Evolutionary conservation across 176 grass and related monocot species (phyloP).

Genomic region (Triticum timopheevii): DNA sequence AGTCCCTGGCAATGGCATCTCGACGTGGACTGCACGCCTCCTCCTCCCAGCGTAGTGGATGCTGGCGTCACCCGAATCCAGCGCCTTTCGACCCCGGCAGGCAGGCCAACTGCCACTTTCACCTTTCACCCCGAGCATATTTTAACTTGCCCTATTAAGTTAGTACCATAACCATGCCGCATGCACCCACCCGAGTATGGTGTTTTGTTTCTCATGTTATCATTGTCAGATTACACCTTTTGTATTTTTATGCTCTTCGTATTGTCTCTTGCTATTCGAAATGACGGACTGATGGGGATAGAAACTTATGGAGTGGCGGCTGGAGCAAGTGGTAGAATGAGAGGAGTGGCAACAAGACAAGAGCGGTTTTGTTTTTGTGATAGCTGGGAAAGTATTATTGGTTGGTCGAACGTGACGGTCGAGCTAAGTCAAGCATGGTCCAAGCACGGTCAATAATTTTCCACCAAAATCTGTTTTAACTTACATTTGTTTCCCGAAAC

Average conservation of each 20-base stretch:
- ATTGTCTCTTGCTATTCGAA: constrained; percentile 7
- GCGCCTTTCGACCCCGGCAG: background rate
- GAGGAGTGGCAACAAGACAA: constrained; percentile 26
- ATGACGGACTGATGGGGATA: background rate
- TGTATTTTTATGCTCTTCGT: background rate
- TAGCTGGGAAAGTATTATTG: background rate
- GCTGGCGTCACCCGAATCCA: constrained; percentile 33
- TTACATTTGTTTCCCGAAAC: background rate
- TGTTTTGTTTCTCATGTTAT: too few species aligned
- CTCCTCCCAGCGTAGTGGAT: constrained; percentile 32
- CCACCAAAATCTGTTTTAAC: background rate
- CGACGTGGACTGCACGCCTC: constrained; percentile 54
- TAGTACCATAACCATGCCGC: background rate
- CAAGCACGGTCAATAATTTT: constrained; percentile 26
- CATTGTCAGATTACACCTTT: background rate
- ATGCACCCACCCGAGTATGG: too few species aligned
- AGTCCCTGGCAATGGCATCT: constrained; percentile 32
- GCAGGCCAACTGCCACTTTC: constrained; percentile 50
- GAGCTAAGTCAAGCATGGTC: constrained; percentile 32
- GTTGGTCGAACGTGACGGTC: constrained; percentile 41
- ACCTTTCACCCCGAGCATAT: background rate
- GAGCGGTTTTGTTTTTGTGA: constrained; percentile 34
- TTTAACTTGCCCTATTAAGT: background rate
- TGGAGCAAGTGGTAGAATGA: constrained; percentile 30
- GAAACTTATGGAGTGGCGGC: background rate